phyloP scores from a whole-genome alignment of 805 yeast species.

The Wickerhamiella azyma region DNA sequence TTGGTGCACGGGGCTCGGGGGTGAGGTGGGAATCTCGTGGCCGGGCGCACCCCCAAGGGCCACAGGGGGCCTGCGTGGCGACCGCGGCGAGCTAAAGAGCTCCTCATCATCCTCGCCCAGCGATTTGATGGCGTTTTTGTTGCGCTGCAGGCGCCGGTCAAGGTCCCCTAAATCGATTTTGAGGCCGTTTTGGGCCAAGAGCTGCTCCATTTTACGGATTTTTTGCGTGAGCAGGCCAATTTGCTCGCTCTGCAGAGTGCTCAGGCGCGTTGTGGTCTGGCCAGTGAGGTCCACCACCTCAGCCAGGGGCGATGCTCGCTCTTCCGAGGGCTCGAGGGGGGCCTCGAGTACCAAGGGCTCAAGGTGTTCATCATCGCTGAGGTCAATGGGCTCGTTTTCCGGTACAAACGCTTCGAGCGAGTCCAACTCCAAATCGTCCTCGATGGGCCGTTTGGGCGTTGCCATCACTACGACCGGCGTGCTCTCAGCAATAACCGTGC shows the following conservation, averaged over 20 bases:
- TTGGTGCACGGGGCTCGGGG: neutral
- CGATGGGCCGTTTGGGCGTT: no score
- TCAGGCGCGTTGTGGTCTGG: neutral
- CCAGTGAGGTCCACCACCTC: neutral
- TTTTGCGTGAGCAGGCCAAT: slow-evolving; percentile 19
- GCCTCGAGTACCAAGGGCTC: no score
- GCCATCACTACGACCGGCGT: neutral
- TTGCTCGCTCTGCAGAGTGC: slow-evolving; percentile 15
- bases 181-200: no score
- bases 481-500: no score
- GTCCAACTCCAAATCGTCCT: neutral
- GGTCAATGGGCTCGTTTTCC: no score
- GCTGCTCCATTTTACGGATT: slow-evolving; percentile 7
- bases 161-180: slow-evolving; percentile 5
- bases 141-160: slow-evolving; percentile 11
- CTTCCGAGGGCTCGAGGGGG: neutral
- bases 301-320: neutral
- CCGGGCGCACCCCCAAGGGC: no score
- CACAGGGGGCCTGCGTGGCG: no score
- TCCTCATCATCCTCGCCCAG: neutral
- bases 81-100: no score
- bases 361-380: no score
- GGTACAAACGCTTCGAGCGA: no score
- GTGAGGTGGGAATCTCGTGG: neutral
- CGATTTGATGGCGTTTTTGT: slow-evolving; percentile 11